Evolutionary conservation across 768 basidiomycete genomes (phyloP).

Genomic region (Calocybe gangraenosa): DNA sequence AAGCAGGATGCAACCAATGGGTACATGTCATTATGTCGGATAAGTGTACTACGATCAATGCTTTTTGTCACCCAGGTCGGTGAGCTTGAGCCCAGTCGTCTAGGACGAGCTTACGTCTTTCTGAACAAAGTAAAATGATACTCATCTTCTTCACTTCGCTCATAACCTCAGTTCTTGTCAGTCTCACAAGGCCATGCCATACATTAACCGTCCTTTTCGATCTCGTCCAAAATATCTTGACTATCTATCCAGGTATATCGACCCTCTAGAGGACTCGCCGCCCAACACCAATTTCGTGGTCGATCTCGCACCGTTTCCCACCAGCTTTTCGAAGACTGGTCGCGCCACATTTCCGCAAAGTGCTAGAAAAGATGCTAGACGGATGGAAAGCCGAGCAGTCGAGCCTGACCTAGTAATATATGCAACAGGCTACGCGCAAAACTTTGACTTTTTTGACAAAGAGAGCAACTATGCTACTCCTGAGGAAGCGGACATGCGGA

Average conservation of each 20-base stretch:
- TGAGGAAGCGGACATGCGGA: slow-evolving; percentile 38
- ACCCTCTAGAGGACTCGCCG: slow-evolving; percentile 47
- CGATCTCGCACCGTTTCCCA: slow-evolving; percentile 56
- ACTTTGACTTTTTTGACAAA: slow-evolving; percentile 37
- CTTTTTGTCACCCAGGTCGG: slow-evolving; percentile 34
- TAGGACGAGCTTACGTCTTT: slow-evolving; percentile 62
- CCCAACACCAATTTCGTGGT: slow-evolving; percentile 40
- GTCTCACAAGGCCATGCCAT: slow-evolving; percentile 56
- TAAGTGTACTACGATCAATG: neutral
- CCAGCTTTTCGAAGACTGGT: slow-evolving; percentile 36
- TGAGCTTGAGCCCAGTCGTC: slow-evolving; percentile 45
- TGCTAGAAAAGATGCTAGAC: slow-evolving; percentile 37
- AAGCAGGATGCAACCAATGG: slow-evolving; percentile 62
- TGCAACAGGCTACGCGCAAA: slow-evolving; percentile 46
- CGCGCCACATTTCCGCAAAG: slow-evolving; percentile 40
- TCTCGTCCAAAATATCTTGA: slow-evolving; percentile 39
- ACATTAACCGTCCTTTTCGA: slow-evolving; percentile 54
- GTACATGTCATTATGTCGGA: slow-evolving; percentile 19
- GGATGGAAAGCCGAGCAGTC: slow-evolving; percentile 35
- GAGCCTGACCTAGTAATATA: slow-evolving; percentile 46
- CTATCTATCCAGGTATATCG: slow-evolving; percentile 50
- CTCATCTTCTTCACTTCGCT: neutral
- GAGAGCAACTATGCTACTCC: slow-evolving; percentile 35
- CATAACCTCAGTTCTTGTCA: slow-evolving; percentile 20
- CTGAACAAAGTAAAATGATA: slow-evolving; percentile 43